Percentiles rank a stretch among this genome's conserved stretches.
Evolutionary conservation across 2,329 filamentous ascomycete genomes (phyloP).

Genomic region (Paraphoma chrysanthemicola): DNA sequence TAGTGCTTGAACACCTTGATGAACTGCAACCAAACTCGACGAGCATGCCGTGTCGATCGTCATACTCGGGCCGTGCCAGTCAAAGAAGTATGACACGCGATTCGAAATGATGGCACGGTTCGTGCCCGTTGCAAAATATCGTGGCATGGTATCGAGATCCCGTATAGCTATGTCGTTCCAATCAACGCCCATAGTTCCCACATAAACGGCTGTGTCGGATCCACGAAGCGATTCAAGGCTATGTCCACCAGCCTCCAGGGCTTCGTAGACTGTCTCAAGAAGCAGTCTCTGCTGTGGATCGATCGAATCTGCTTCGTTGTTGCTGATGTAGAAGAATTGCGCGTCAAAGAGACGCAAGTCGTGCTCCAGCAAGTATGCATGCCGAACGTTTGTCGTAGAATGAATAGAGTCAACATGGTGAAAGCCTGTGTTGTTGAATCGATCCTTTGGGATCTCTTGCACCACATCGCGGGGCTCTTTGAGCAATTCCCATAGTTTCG

Average conservation of each 20-base stretch:
- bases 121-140: not conserved
- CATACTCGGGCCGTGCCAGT: not conserved
- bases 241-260: not conserved
- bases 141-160: not conserved
- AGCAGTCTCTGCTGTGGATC: not conserved
- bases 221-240: not conserved
- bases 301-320: not conserved
- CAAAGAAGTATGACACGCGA: not conserved
- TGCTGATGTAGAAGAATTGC: not conserved
- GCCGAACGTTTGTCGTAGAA: not conserved
- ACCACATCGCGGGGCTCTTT: constrained; percentile 6
- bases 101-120: not conserved
- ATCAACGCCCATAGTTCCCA: not conserved
- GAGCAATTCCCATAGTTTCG: constrained; percentile 45
- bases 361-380: not conserved
- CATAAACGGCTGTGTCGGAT: not conserved
- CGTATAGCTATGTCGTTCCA: not conserved
- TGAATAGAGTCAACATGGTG: not conserved
- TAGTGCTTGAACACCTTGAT: not conserved
- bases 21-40: not conserved
- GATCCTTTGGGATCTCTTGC: not conserved
- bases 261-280: not conserved
- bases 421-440: not conserved
- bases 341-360: not conserved
- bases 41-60: not conserved